phyloP scores from a whole-genome alignment of 495 filamentous ascomycete species.

The Ramalina intermedia region DNA sequence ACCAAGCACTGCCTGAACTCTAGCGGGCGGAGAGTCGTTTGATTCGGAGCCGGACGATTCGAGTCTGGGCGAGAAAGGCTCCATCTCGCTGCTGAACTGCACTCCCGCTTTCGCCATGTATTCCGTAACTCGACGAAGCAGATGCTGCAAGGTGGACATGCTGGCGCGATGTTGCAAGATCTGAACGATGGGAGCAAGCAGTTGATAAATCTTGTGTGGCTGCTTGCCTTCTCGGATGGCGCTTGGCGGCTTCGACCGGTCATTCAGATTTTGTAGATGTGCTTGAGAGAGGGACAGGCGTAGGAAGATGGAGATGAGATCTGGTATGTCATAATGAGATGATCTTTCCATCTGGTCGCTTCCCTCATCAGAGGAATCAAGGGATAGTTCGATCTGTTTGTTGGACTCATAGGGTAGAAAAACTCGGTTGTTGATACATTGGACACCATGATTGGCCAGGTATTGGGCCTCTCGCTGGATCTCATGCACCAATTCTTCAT shows the following conservation, averaged over 20 bases:
- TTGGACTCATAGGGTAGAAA: slow-evolving; percentile 22
- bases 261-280: slow-evolving; percentile 51
- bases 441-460: slow-evolving; percentile 48
- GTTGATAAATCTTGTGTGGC: slow-evolving; percentile 35
- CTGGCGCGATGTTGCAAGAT: slow-evolving; percentile 45
- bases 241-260: slow-evolving; percentile 44
- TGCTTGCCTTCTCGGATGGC: slow-evolving; percentile 39
- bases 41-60: not conserved
- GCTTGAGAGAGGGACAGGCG: slow-evolving; percentile 58
- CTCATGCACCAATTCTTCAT: slow-evolving; percentile 90
- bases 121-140: slow-evolving; percentile 23
- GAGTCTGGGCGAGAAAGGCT: slow-evolving; percentile 4
- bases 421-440: slow-evolving; percentile 5
- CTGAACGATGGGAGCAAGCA: slow-evolving; percentile 52
- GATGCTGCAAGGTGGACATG: slow-evolving; percentile 23
- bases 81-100: slow-evolving; percentile 19
- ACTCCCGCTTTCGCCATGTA: slow-evolving; percentile 31
- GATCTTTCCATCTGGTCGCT: slow-evolving; percentile 19
- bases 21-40: slow-evolving; percentile 1
- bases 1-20: not conserved
- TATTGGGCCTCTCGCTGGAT: slow-evolving; percentile 64
- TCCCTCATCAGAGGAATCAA: slow-evolving; percentile 39
- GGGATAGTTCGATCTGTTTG: slow-evolving; percentile 46
- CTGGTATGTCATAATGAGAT: slow-evolving; percentile 6
- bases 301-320: slow-evolving; percentile 39